Percentiles rank a stretch among this genome's conserved stretches.
Evolutionary conservation across 2,329 filamentous ascomycete genomes (phyloP).

Genomic region (Epichloe brachyelytri): DNA sequence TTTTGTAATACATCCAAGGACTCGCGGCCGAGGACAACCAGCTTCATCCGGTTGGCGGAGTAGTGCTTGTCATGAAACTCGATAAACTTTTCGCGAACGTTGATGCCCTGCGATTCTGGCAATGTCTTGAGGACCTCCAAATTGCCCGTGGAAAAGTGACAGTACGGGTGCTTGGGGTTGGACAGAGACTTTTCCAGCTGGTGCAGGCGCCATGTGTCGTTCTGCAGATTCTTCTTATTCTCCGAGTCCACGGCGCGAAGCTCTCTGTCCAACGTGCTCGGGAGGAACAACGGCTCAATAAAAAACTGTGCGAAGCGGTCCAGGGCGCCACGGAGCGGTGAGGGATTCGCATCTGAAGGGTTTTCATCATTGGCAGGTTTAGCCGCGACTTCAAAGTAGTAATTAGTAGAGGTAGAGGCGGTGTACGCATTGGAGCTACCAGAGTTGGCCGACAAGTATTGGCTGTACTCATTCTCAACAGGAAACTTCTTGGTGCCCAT

Average conservation of each 20-base stretch:
- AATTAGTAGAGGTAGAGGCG: conserved; percentile 86
- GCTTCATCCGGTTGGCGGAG: conserved; percentile 87
- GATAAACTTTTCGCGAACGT: conserved; percentile 83
- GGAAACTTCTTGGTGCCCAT: conserved; percentile 99
- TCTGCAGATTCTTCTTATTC: conserved; percentile 95
- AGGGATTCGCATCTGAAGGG: conserved; percentile 41
- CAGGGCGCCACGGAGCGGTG: conserved; percentile 62
- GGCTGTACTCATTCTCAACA: conserved; percentile 87
- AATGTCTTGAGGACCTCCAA: conserved; percentile 73
- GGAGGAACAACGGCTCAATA: conserved; percentile 73
- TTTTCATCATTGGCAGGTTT: conserved; percentile 52
- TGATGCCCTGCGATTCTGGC: conserved; percentile 65
- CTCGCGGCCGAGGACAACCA: conserved; percentile 75
- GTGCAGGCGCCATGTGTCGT: conserved; percentile 74
- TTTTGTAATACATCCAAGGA: conserved; percentile 66
- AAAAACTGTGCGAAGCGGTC: conserved; percentile 95
- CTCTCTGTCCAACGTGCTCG: conserved; percentile 75
- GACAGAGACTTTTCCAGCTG: conserved; percentile 83
- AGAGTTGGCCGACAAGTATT: conserved; percentile 81
- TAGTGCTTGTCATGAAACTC: conserved; percentile 84
- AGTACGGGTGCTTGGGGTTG: conserved; percentile 76
- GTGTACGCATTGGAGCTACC: conserved; percentile 95
- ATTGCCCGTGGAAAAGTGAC: conserved; percentile 86
- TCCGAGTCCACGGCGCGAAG: conserved; percentile 84
- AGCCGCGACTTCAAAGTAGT: conserved; percentile 90